Base-by-base conservation (phyloP, 192 early-diverging fungal genomes). In the Backusella circina region DNA sequence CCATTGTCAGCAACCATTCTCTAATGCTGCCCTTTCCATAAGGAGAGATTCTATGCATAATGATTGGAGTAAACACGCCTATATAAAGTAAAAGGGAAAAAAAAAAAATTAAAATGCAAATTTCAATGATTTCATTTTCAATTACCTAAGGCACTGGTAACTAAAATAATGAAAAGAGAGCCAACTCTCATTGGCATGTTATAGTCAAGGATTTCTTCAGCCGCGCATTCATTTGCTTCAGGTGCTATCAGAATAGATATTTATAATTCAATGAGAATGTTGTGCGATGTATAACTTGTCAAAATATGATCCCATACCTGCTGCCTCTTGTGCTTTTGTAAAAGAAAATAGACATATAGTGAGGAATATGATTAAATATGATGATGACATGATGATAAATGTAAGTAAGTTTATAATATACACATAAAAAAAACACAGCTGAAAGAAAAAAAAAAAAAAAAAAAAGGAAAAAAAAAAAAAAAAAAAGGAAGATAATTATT, bases 21-120 rank as follows among this genome's bases (percentile, higher is more conserved):
- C 67, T 73, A 21, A 80, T 38, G 26, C 73, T 75, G 35, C 77
- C 74, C n/a, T 71, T 32, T 21, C 47, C 30, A 16, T 78, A 70
- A 30, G 77, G 77, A 32, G 39, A 38, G 33, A 70, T 70, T 39
- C 65, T 35, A 37, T 78, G 68, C 16, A 77, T 26, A 7, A 82
- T 61, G 36, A 82, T 72, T 10, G 80, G 80, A 28, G 66, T 67
- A 31, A 78, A 82, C n/a, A 78, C 69, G 12, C 80, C 80, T 82
- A 47, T 47, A 7, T 23, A 33, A 28, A 67, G 44, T 18, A 35
- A 41, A 15, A 47, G 3, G 9, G 39, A 26, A 51, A 51, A n/a
- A 37, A 16, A 30, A 37, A 30, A 37, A n/a, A 39, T 16, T 64
- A 6, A 28, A 18, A 28, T 66, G 31, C 35, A 16, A 39, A 33